These are phyloP conservation scores for Maudiozyma barnettii DNA, from an alignment of 805 yeast genomes.

Conservation along the genomic window DNA sequence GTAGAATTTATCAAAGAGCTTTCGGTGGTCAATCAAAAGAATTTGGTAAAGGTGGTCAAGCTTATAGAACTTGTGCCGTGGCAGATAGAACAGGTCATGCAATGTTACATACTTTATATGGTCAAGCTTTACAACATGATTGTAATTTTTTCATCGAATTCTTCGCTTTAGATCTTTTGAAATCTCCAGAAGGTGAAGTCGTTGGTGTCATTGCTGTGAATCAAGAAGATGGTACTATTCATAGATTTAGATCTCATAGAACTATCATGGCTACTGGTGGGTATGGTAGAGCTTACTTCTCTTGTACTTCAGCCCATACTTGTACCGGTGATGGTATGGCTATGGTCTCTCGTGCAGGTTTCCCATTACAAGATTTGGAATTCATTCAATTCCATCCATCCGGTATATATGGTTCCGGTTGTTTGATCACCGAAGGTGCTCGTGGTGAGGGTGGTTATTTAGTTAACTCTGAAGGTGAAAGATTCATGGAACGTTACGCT, in stretches of 20 bases:
- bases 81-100: slow-evolving; percentile 99
- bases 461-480: slow-evolving; percentile 94
- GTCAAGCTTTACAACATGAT: slow-evolving; percentile 93
- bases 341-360: slow-evolving; percentile 97
- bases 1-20: slow-evolving; percentile 96
- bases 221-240: slow-evolving; percentile 97
- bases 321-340: slow-evolving; percentile 99
- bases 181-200: slow-evolving; percentile 87
- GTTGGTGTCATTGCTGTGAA: slow-evolving; percentile 96
- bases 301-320: slow-evolving; percentile 98
- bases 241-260: slow-evolving; percentile 94
- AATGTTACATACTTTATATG: slow-evolving; percentile 86
- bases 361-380: slow-evolving; percentile 95
- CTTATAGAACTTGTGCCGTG: slow-evolving; percentile 98
- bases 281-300: slow-evolving; percentile 95
- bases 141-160: slow-evolving; percentile 97
- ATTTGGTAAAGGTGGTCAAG: slow-evolving; percentile 97
- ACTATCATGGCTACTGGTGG: slow-evolving; percentile 98
- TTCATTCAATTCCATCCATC: slow-evolving; percentile 99
- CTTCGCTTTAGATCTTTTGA: slow-evolving; percentile 84
- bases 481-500: slow-evolving; percentile 99
- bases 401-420: slow-evolving; percentile 98
- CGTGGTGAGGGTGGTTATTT: slow-evolving; percentile 99
- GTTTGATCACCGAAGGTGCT: slow-evolving; percentile 98
- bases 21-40: slow-evolving; percentile 97